Base-by-base conservation (phyloP, 345 rosid genomes). In the Gossypium herbaceum region DNA sequence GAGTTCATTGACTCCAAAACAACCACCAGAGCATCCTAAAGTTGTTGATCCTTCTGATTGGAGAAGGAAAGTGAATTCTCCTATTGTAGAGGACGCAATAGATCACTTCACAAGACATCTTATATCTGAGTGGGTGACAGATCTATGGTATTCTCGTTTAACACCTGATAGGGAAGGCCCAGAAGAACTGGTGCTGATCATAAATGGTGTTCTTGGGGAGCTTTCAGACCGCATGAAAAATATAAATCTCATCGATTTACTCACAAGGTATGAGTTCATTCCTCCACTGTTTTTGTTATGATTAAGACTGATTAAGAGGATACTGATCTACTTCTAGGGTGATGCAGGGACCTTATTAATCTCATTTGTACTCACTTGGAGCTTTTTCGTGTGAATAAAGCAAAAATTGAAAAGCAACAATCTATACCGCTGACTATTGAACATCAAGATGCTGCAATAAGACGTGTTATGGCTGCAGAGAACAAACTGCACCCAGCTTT, bases 401-500 rank as follows among this genome's bases (percentile, higher is more conserved):
- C 88, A 48, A 96, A 93, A 82, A 84, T 96, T 83, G 90, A 82
- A 75, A 87, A 77, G 78, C 84, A 81, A 66, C 84, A 79, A 72
- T 75, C 81, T 34, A 84, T 76, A 72, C 79, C 69, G 17, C 79
- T 87, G 68, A 81, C 87, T 64, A 85, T 89, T 72, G 90, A 93
- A 74, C 75, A 85, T 76, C 84, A 89, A 79, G 93, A 96, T 82
- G 71, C 79, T 74, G 94, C 87, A 84, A 78, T 96, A 64, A 85
- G 79, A 71, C 86, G 73, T 56, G 62, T 95, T 78, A 80, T 95
- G 85, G 93, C 97, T 72, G 56, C 80, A 4, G 91, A 91, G 79
- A 85, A 89, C 83, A 93, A 90, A 86, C 87, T 95, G 84, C 99
- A 91, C 79, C 99, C 99, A 71, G 99, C 98, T 76, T 82, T 95